Conservation (phyloP, 768 basidiomycete species). For the Leccinum boreale region DNA sequence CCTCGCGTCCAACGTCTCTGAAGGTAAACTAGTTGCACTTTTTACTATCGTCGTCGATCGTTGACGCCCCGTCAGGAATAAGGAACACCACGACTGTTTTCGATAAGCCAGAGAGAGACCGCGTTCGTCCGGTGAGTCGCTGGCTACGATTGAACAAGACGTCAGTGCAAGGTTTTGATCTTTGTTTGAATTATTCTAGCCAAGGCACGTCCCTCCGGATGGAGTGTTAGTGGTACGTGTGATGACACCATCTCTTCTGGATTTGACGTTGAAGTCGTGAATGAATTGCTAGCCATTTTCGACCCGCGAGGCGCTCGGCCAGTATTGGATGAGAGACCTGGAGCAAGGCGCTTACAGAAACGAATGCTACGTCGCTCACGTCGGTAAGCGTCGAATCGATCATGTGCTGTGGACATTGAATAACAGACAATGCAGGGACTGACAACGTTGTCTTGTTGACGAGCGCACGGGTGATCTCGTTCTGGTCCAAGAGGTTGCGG, state of each 20-base stretch:
- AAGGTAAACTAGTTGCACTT: slow-evolving; percentile 48
- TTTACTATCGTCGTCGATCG: not conserved
- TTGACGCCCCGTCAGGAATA: slow-evolving; percentile 57
- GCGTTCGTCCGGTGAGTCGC: slow-evolving; percentile 67
- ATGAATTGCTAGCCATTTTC: slow-evolving; percentile 68
- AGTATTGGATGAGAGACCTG: slow-evolving; percentile 95
- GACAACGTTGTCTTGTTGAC: slow-evolving; percentile 84
- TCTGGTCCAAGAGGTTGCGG: slow-evolving; percentile 80
- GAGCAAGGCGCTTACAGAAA: slow-evolving; percentile 83
- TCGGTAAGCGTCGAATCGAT: slow-evolving; percentile 53
- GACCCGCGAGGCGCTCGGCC: slow-evolving; percentile 85
- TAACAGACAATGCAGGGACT: slow-evolving; percentile 66
- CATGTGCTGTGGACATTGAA: slow-evolving; percentile 8
- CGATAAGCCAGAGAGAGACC: slow-evolving; percentile 85
- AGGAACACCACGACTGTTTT: slow-evolving; percentile 99
- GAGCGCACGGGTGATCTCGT: slow-evolving; percentile 70
- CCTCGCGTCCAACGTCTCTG: slow-evolving; percentile 89
- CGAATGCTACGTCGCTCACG: slow-evolving; percentile 89
- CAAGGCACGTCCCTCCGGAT: slow-evolving; percentile 83
- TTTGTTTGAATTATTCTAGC: slow-evolving; percentile 39
- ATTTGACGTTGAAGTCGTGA: not conserved
- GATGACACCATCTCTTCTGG: not conserved
- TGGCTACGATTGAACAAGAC: not conserved
- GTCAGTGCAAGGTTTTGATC: slow-evolving; percentile 3
- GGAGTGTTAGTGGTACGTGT: slow-evolving; percentile 77